Evolutionary conservation across 2,329 filamentous ascomycete genomes (phyloP).

Genomic region (Ascochyta lentis): DNA sequence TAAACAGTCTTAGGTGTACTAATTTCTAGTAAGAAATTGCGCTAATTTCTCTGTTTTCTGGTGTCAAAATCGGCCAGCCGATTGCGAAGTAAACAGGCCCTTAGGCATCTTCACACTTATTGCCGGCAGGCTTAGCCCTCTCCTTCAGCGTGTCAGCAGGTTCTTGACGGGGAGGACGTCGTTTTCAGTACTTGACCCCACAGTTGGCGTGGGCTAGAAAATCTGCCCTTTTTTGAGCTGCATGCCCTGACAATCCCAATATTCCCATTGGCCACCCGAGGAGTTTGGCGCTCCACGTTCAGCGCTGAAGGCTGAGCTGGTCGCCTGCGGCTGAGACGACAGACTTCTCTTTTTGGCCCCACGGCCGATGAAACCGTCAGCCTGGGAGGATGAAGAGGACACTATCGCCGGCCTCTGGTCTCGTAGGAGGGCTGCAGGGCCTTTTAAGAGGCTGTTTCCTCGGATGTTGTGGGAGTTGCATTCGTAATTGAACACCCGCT

Average conservation of each 20-base stretch:
- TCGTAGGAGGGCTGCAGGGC: slow-evolving; percentile 9
- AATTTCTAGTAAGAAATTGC: too few relatives aligned
- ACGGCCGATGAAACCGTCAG: slow-evolving; percentile 17
- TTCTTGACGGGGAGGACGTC: not conserved
- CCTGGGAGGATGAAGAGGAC: slow-evolving; percentile 10
- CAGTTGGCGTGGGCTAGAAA: slow-evolving; percentile 10
- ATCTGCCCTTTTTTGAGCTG: slow-evolving; percentile 8
- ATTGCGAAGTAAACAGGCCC: too few relatives aligned
- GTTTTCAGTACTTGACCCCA: slow-evolving; percentile 12
- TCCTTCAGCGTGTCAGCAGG: not conserved
- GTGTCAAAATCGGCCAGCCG: too few relatives aligned
- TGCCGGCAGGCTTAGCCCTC: not conserved
- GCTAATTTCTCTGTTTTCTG: too few relatives aligned
- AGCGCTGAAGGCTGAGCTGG: slow-evolving; percentile 18
- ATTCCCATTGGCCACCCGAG: slow-evolving; percentile 9
- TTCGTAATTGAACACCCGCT: slow-evolving; percentile 13
- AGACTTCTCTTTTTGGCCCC: slow-evolving; percentile 19
- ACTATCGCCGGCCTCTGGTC: slow-evolving; percentile 12
- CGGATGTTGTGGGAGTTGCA: slow-evolving; percentile 3
- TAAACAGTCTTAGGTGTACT: too few relatives aligned
- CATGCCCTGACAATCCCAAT: slow-evolving; percentile 9
- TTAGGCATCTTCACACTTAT: not conserved
- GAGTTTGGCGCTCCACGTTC: slow-evolving; percentile 14
- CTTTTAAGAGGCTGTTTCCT: slow-evolving; percentile 13
- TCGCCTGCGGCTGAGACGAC: slow-evolving; percentile 17